A percentile compares a stretch with the other conserved stretches of the same genome.
Conservation (phyloP, 208 protist species). For the Tritrichomonas foetus region DNA sequence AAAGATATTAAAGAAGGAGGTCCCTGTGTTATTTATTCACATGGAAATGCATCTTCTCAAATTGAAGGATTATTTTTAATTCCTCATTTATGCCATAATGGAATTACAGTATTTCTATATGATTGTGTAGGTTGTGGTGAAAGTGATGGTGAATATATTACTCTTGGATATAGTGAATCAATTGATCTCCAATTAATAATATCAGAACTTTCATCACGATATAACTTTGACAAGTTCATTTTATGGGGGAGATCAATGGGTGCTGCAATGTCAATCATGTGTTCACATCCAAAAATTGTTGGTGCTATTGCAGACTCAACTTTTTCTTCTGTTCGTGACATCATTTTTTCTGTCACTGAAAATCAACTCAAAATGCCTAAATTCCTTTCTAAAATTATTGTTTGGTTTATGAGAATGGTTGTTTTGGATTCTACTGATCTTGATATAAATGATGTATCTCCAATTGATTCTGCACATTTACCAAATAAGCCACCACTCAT, state of each 20-base stretch:
- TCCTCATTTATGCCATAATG: background rate
- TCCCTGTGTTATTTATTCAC: background rate
- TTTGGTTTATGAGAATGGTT: background rate
- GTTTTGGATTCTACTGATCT: background rate
- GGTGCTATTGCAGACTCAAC: background rate
- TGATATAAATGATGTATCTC: background rate
- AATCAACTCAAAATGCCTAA: background rate
- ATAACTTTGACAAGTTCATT: background rate
- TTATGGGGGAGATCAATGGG: conserved; percentile 12
- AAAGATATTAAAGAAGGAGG: background rate
- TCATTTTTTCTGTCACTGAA: background rate
- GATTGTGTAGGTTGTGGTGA: background rate
- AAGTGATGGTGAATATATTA: background rate
- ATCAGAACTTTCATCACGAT: background rate
- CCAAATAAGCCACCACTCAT: background rate
- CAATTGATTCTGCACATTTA: background rate
- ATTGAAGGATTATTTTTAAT: conserved; percentile 19
- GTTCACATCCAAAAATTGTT: background rate
- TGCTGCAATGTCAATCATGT: background rate
- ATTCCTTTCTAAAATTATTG: background rate
- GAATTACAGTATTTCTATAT: background rate
- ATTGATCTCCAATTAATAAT: background rate
- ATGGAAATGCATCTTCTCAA: background rate
- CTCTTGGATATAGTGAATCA: background rate
- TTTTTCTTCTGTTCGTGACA: background rate